Evolutionary conservation across 2,329 filamentous ascomycete genomes (phyloP).

Genomic region (Drechslerella coelobrocha): DNA sequence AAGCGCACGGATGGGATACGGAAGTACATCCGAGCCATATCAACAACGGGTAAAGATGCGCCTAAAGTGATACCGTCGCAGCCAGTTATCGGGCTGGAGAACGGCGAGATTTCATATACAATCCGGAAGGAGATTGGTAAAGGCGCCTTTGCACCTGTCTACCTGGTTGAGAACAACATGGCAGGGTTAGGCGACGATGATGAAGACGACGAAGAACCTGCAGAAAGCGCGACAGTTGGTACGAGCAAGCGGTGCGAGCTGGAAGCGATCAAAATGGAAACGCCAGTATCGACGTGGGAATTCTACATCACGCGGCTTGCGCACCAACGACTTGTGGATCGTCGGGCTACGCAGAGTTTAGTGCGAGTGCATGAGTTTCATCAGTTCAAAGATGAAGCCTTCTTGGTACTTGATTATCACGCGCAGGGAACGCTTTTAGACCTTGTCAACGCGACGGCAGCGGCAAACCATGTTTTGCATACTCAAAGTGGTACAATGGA

Average conservation of each 20-base stretch:
- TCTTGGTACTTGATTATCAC: conserved; percentile 84
- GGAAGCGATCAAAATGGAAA: conserved; percentile 94
- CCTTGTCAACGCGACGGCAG: conserved; percentile 79
- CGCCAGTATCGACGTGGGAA: conserved; percentile 87
- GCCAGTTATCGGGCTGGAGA: conserved; percentile 36
- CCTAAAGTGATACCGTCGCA: conserved; percentile 40
- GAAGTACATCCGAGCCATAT: conserved; percentile 74
- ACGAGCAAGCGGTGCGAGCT: conserved; percentile 63
- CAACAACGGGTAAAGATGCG: conserved; percentile 63
- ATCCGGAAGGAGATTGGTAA: conserved; percentile 86
- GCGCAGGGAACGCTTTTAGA: conserved; percentile 93
- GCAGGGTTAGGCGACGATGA: conserved; percentile 53
- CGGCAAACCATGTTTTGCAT: conserved; percentile 61
- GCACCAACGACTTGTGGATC: conserved; percentile 75
- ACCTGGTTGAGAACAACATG: conserved; percentile 79
- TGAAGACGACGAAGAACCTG: conserved; percentile 61
- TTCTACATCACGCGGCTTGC: conserved; percentile 92
- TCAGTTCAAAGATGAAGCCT: conserved; percentile 86
- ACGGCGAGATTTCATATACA: conserved; percentile 67
- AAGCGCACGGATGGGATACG: conserved; percentile 78
- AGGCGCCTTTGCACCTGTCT: conserved; percentile 94
- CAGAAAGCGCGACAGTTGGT: conserved; percentile 65
- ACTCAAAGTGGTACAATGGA: conserved; percentile 74
- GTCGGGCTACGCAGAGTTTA: conserved; percentile 76
- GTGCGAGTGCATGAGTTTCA: conserved; percentile 88